Percentiles rank a stretch among this genome's conserved stretches.
These are phyloP conservation scores for Kwoniella europaea DNA, from an alignment of 768 basidiomycete genomes.

Conservation along the genomic window DNA sequence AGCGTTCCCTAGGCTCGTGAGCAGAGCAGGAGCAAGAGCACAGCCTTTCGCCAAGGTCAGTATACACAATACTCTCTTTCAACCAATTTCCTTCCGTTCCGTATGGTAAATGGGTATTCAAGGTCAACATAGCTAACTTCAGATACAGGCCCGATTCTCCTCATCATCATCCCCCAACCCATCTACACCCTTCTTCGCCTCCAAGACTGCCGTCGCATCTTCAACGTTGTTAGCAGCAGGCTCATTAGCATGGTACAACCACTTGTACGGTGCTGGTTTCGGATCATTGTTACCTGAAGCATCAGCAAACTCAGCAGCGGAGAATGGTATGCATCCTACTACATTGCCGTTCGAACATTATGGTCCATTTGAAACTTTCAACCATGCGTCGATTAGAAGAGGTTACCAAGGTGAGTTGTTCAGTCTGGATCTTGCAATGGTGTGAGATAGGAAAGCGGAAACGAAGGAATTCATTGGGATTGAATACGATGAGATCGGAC, in stretches of 20 bases:
- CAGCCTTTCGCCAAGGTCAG: conserved; percentile 30
- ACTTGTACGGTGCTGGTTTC: conserved; percentile 79
- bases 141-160: conserved; percentile 41
- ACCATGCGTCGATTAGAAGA: conserved; percentile 73
- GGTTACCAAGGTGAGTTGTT: conserved; percentile 64
- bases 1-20: conserved; percentile 39
- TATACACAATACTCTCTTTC: conserved; percentile 1
- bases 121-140: background rate
- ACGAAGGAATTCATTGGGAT: too few species aligned
- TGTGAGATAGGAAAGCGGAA: too few species aligned
- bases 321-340: conserved; percentile 90
- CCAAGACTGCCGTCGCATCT: conserved; percentile 62
- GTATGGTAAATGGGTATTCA: background rate
- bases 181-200: conserved; percentile 36
- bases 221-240: conserved; percentile 80
- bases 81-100: background rate
- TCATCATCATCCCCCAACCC: conserved; percentile 24
- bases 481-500: too few species aligned
- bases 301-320: conserved; percentile 87
- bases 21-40: conserved; percentile 29
- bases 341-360: conserved; percentile 89
- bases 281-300: conserved; percentile 84
- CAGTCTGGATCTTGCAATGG: background rate
- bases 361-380: conserved; percentile 85
- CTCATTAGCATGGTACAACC: conserved; percentile 94